Evolutionary conservation across 768 basidiomycete species (phyloP).

Genomic region (Panaeolus papilionaceus): DNA sequence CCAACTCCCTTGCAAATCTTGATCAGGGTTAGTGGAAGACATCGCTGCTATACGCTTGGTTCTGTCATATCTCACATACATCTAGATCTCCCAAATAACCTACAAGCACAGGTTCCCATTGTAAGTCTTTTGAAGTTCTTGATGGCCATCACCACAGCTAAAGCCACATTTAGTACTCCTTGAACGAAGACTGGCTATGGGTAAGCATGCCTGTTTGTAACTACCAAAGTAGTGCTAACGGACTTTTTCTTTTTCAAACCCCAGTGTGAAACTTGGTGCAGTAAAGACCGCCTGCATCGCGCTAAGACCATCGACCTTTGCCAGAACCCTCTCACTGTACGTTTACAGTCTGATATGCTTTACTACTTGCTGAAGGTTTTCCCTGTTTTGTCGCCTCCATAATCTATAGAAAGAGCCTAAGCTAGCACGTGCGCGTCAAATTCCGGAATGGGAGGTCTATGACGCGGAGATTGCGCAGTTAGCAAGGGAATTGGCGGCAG

Average conservation of each 20-base stretch:
- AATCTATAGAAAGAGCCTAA: constrained; percentile 91
- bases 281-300: constrained; percentile 81
- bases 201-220: constrained; percentile 44
- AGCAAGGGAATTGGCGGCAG: constrained; percentile 70
- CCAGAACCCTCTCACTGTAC: constrained; percentile 92
- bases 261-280: constrained; percentile 99
- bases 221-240: background rate
- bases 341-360: constrained; percentile 31
- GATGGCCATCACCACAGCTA: background rate
- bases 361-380: background rate
- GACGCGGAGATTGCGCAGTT: constrained; percentile 90
- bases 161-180: constrained; percentile 64
- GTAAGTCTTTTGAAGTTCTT: constrained; percentile 52
- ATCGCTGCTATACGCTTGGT: background rate
- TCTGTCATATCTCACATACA: background rate
- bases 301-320: constrained; percentile 95
- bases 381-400: constrained; percentile 14
- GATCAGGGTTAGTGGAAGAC: constrained; percentile 75
- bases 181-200: constrained; percentile 97
- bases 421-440: constrained; percentile 88
- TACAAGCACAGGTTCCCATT: constrained; percentile 92
- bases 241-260: background rate
- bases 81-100: constrained; percentile 92
- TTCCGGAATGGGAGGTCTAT: constrained; percentile 98
- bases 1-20: constrained; percentile 90